A percentile compares a stretch with the other conserved stretches of the same genome.
phyloP scores from a whole-genome alignment of 2,329 filamentous ascomycete genomes.

The Cadophora malorum region DNA sequence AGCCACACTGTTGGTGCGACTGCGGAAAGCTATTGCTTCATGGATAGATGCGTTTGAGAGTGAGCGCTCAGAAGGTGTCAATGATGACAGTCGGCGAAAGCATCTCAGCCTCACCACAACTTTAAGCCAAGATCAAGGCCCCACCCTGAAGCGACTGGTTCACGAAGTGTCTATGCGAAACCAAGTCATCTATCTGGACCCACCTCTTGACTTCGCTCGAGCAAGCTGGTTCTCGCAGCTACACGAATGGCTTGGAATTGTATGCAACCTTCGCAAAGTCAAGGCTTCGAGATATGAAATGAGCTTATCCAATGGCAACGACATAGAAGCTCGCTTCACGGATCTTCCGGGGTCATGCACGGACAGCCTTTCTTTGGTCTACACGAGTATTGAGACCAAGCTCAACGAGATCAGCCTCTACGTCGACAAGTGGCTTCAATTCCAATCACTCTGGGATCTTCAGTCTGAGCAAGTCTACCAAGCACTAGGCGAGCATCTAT shows the following conservation, averaged over 20 bases:
- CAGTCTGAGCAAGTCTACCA: constrained; percentile 96
- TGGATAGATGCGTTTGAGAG: constrained; percentile 90
- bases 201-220: constrained; percentile 87
- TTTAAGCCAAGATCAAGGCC: constrained; percentile 56
- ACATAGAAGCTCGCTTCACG: constrained; percentile 76
- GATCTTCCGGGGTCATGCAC: constrained; percentile 86
- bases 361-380: constrained; percentile 78
- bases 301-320: constrained; percentile 71
- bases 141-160: constrained; percentile 74
- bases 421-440: constrained; percentile 97
- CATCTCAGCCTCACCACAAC: constrained; percentile 53
- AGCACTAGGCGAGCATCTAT: constrained; percentile 86
- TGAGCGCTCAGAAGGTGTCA: constrained; percentile 49
- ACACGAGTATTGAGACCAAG: constrained; percentile 83
- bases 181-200: constrained; percentile 95
- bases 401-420: constrained; percentile 81
- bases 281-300: constrained; percentile 96
- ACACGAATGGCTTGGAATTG: constrained; percentile 89
- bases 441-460: constrained; percentile 97
- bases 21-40: constrained; percentile 81
- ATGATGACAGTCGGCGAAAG: constrained; percentile 60
- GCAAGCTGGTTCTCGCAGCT: constrained; percentile 94
- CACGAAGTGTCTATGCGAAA: constrained; percentile 98
- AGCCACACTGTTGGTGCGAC: constrained; percentile 75
- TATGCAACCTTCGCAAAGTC: constrained; percentile 92